Evolutionary conservation across 352 stramenopile species (phyloP), one percentile per base, ranked within the genome.

Genomic region (Globisporangium megalacanthum): DNA sequence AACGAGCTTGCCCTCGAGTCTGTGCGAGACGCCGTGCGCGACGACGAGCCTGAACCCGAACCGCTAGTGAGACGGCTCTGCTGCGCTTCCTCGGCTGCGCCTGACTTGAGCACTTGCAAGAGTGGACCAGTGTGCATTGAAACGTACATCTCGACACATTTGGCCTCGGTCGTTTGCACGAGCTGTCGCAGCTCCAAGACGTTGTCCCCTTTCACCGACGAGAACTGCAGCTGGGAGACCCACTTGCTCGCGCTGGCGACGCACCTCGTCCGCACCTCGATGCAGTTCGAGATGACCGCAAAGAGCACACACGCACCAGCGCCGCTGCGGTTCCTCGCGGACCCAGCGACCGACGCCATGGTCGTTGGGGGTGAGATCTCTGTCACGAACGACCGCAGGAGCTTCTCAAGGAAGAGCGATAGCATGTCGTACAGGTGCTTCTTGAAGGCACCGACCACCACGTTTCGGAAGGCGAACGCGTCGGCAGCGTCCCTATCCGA

Each of bases 221-320:
- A 39, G 7, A 13, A 39, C 6, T 39, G 35, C 1, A 90, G 53
- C 52, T 75, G 65, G 3, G 58, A 25, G 22, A 90, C 41, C 77
- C 80, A 90, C 25, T 58, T 60, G 33, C 75, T 72, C 17, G 87
- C 67, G 6, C 57, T 72, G 10, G 58, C 49, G 8, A 89, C 53
- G 45, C 72, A 76, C 35, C 74, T 77, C 31, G 86, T 75, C 4
- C 81, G 75, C n/a, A 91, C 52, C 52, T 89, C 70, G 31, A 89
- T 74, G 56, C 81, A 89, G 52, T 88, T 89, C 39, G 79, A 77
- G 10, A 89, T 76, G 51, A 91, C 73, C 17, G 74, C 72, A 25
- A 91, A 83, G 45, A 89, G 61, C 29, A 88, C 75, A 35, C 73
- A 87, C 0, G 83, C 77, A 15, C 66, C 66, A 20, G 70, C 72